phyloP scores from a whole-genome alignment of 208 protist species.

The Crithidia thermophila region DNA sequence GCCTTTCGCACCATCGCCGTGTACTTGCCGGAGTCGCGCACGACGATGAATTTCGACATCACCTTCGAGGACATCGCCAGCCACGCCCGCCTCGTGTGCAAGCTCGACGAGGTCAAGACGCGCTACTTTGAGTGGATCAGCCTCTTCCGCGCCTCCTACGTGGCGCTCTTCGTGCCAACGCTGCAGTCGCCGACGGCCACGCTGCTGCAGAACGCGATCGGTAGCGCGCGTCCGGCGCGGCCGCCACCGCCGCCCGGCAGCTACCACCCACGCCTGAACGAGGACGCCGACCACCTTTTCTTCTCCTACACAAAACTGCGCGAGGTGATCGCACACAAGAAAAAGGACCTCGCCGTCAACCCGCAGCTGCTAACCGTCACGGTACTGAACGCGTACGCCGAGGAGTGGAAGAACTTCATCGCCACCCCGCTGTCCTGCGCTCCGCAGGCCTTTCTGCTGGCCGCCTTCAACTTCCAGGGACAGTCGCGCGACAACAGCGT shows the following conservation, averaged over 20 bases:
- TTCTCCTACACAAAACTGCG: constrained; percentile 84
- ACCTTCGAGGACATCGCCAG: constrained; percentile 88
- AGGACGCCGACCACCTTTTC: constrained; percentile 85
- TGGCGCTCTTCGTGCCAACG: constrained; percentile 85
- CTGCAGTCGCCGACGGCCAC: constrained; percentile 71
- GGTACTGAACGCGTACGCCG: constrained; percentile 82
- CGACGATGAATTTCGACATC: constrained; percentile 70
- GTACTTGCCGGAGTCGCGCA: constrained; percentile 53
- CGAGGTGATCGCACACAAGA: constrained; percentile 73
- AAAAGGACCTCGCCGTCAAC: constrained; percentile 67
- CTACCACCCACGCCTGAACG: constrained; percentile 41
- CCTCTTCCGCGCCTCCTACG: constrained; percentile 75
- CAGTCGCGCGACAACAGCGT: constrained; percentile 33
- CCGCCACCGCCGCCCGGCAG: constrained; percentile 35
- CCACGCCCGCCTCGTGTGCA: constrained; percentile 62
- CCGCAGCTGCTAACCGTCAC: constrained; percentile 64
- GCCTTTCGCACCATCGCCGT: constrained; percentile 84
- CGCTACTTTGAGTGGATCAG: constrained; percentile 78
- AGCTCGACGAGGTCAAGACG: constrained; percentile 62
- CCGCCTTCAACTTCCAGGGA: constrained; percentile 76
- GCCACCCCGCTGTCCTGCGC: constrained; percentile 60
- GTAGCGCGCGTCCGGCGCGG: constrained; percentile 36
- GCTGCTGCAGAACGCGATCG: constrained; percentile 76
- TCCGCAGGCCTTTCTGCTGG: constrained; percentile 67
- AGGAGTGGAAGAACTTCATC: constrained; percentile 89